These are phyloP conservation scores for Claviceps africana DNA, from an alignment of 2,329 filamentous ascomycete genomes.

Conservation along the genomic window DNA sequence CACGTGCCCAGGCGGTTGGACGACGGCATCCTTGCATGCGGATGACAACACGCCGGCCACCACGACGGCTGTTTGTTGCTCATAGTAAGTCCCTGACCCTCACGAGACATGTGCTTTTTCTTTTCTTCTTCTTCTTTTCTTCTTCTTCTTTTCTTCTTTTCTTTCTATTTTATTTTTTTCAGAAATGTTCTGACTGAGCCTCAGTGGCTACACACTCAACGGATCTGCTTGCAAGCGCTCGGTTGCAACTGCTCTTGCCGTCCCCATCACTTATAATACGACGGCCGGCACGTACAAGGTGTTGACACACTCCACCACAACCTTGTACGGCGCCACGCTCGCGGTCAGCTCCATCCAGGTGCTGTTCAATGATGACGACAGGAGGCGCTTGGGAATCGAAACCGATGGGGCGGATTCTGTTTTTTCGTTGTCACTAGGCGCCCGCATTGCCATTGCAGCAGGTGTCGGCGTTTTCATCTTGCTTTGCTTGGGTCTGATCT, in stretches of 20 bases:
- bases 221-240: slow-evolving; percentile 21
- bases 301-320: slow-evolving; percentile 22
- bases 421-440: slow-evolving; percentile 15
- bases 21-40: slow-evolving; percentile 20
- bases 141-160: background rate
- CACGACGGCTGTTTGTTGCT: slow-evolving; percentile 25
- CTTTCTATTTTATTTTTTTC: no score
- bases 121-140: background rate
- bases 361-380: slow-evolving; percentile 24
- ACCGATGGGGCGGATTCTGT: slow-evolving; percentile 13
- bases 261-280: slow-evolving; percentile 22
- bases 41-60: slow-evolving; percentile 14
- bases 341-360: slow-evolving; percentile 24
- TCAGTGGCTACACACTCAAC: slow-evolving; percentile 21
- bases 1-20: slow-evolving; percentile 26
- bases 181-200: background rate
- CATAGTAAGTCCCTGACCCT: slow-evolving; percentile 20
- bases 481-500: slow-evolving; percentile 13
- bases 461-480: slow-evolving; percentile 18
- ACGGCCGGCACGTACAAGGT: slow-evolving; percentile 22
- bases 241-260: slow-evolving; percentile 22
- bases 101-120: background rate
- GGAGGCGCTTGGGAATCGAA: slow-evolving; percentile 20
- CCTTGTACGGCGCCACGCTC: slow-evolving; percentile 22
- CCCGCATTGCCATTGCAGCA: slow-evolving; percentile 22